A percentile compares a stretch with the other conserved stretches of the same genome.
Evolutionary conservation across 257 asterid species (phyloP).

Genomic region (Scutellaria galericulata): DNA sequence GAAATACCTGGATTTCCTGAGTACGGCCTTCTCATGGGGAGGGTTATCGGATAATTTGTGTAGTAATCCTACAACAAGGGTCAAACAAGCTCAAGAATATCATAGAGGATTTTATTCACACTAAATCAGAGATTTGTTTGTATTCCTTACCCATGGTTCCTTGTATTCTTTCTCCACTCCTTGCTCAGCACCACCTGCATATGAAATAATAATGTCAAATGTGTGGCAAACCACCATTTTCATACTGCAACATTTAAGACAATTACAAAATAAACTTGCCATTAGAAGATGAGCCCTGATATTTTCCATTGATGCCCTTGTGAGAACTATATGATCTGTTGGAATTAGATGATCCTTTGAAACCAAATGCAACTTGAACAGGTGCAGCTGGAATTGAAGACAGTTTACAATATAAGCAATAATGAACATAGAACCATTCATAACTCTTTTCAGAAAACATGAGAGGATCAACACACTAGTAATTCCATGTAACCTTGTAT

Average conservation of each 20-base stretch:
- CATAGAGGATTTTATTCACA: neutral
- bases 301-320: conserved; percentile 22
- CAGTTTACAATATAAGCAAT: too few species aligned
- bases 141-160: conserved; percentile 82
- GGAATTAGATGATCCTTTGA: conserved; percentile 50
- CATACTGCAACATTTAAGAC: conserved; percentile 7
- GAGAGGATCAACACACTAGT: too few species aligned
- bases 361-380: conserved; percentile 63
- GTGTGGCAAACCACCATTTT: neutral
- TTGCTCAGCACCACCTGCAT: conserved; percentile 46
- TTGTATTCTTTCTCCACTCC: conserved; percentile 66
- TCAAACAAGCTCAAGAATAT: conserved; percentile 11
- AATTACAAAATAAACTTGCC: conserved; percentile 48
- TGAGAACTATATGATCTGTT: conserved; percentile 47
- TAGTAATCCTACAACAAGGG: conserved; percentile 61
- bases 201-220: conserved; percentile 32
- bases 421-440: too few species aligned
- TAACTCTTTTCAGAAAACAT: too few species aligned
- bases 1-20: conserved; percentile 88
- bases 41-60: conserved; percentile 66
- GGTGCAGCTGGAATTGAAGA: conserved; percentile 50
- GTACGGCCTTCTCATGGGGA: conserved; percentile 84
- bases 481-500: too few species aligned
- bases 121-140: conserved; percentile 6
- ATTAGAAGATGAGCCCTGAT: conserved; percentile 41